Conservation (phyloP, 169 alveolate species). For the Cryptosporidium baileyi region DNA sequence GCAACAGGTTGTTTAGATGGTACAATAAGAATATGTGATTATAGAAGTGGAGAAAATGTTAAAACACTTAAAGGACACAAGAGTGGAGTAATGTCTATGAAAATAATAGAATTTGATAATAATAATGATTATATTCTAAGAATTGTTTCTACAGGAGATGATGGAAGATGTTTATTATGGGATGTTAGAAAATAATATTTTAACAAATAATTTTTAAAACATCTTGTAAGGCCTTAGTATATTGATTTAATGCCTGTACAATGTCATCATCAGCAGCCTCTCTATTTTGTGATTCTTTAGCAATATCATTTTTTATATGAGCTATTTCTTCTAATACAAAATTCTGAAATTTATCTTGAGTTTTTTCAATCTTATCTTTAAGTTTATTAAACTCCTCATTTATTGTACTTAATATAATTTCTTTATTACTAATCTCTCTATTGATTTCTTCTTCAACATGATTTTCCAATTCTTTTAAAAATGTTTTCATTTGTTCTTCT, state of each 20-base stretch:
- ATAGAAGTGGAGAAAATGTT: conserved; percentile 37
- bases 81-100: conserved; percentile 57
- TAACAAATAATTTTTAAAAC: conserved; percentile 76
- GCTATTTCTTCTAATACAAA: conserved; percentile 82
- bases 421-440: conserved; percentile 25
- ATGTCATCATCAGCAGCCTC: conserved; percentile 90
- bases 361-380: conserved; percentile 50
- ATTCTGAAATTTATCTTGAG: conserved; percentile 75
- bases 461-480: conserved; percentile 36
- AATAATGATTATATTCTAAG: neutral
- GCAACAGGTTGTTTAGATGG: conserved; percentile 67
- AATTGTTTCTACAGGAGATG: conserved; percentile 64
- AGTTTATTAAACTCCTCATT: conserved; percentile 21
- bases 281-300: conserved; percentile 84
- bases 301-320: conserved; percentile 79
- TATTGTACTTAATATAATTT: neutral
- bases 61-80: conserved; percentile 40
- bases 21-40: conserved; percentile 61
- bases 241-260: conserved; percentile 88
- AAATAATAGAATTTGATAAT: neutral
- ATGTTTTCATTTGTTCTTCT: conserved; percentile 50
- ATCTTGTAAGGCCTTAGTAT: conserved; percentile 84
- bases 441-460: conserved; percentile 53
- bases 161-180: conserved; percentile 60
- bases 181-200: conserved; percentile 6